Evolutionary conservation across 2,329 filamentous ascomycete species (phyloP).

Genomic region (Phoma herbarum): DNA sequence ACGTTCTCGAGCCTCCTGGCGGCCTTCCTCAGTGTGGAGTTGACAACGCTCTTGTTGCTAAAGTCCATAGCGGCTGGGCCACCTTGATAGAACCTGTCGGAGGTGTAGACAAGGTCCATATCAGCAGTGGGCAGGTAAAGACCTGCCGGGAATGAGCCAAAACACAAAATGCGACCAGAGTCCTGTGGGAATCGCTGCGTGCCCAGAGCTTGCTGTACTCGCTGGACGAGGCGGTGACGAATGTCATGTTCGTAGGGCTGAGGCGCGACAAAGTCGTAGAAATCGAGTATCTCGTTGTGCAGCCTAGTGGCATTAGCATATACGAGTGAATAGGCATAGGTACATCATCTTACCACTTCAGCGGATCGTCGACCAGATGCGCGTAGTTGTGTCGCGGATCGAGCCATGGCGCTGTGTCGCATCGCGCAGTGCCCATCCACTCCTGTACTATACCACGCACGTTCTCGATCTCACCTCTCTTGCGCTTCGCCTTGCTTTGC

Average conservation of each 20-base stretch:
- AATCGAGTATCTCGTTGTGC: conserved; percentile 89
- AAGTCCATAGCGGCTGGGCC: conserved; percentile 50
- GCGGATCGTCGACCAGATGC: conserved; percentile 61
- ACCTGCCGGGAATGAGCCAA: conserved; percentile 94
- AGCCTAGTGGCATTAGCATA: conserved; percentile 61
- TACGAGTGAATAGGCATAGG: neutral
- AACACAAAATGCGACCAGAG: conserved; percentile 71
- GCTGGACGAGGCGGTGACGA: conserved; percentile 74
- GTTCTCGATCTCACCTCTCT: conserved; percentile 58
- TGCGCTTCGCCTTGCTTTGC: conserved; percentile 68
- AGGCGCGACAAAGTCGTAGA: conserved; percentile 85
- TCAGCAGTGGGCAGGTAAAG: conserved; percentile 80
- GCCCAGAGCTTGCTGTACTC: conserved; percentile 69
- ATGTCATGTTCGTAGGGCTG: conserved; percentile 78
- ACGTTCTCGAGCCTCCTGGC: conserved; percentile 64
- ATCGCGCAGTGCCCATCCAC: conserved; percentile 52
- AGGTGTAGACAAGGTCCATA: conserved; percentile 90
- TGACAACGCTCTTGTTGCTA: conserved; percentile 57
- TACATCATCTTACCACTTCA: conserved; percentile 53
- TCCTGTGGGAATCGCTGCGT: conserved; percentile 29
- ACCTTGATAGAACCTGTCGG: conserved; percentile 66
- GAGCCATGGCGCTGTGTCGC: conserved; percentile 61
- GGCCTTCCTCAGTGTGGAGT: conserved; percentile 68
- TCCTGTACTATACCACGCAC: conserved; percentile 50
- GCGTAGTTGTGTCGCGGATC: conserved; percentile 56